These are phyloP conservation scores for Ustilago sp. DNA, from an alignment of 1,284 basidiomycete genomes.

Conservation along the genomic window DNA sequence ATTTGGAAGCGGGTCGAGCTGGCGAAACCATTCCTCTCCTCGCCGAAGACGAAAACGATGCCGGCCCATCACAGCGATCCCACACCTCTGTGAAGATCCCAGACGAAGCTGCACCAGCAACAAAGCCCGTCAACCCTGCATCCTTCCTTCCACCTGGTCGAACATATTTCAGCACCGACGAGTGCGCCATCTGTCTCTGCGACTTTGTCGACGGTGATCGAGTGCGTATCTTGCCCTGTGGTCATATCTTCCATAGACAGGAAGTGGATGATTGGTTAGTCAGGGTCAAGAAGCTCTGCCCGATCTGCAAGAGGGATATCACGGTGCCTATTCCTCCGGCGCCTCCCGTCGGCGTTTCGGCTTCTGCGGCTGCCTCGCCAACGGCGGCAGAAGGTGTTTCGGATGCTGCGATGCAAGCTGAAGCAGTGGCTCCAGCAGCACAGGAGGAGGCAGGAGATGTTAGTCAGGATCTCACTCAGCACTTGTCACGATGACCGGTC, in stretches of 20 bases:
- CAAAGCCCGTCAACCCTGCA: constrained; percentile 25
- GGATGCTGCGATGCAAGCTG: not conserved
- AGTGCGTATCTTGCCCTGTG: constrained; percentile 66
- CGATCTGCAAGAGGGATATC: constrained; percentile 68
- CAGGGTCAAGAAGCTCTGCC: constrained; percentile 65
- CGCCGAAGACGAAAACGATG: constrained; percentile 46
- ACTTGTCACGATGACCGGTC: constrained; percentile 21
- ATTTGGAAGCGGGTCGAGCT: constrained; percentile 35
- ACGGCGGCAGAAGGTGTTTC: not conserved
- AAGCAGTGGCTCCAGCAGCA: not conserved
- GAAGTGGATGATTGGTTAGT: constrained; percentile 68
- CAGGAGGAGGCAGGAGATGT: constrained; percentile 14
- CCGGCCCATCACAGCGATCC: constrained; percentile 43
- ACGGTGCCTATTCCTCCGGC: constrained; percentile 55
- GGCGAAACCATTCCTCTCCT: constrained; percentile 43
- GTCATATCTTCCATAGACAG: constrained; percentile 65
- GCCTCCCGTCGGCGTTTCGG: constrained; percentile 25
- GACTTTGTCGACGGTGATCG: constrained; percentile 67
- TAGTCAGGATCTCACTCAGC: constrained; percentile 28
- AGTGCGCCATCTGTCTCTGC: constrained; percentile 67
- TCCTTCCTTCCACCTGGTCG: constrained; percentile 58
- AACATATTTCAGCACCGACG: constrained; percentile 62
- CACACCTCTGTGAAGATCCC: constrained; percentile 28
- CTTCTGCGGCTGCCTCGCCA: constrained; percentile 6
- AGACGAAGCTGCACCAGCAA: not conserved